Conservation (phyloP, 768 basidiomycete species). For the Tulasnella sp. region DNA sequence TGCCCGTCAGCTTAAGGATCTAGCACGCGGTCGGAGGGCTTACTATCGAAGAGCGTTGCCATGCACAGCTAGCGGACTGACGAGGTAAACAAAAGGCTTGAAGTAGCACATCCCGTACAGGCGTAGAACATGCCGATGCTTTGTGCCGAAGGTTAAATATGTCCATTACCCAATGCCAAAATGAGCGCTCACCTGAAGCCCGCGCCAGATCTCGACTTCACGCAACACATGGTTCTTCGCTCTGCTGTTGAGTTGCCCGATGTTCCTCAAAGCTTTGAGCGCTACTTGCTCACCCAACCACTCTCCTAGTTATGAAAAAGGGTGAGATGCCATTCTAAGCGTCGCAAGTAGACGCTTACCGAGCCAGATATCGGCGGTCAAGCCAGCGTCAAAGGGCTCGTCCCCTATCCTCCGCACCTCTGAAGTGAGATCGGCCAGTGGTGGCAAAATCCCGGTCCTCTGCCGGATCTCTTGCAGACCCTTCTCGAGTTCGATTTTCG, state of each 20-base stretch:
- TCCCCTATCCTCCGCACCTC: constrained; percentile 28
- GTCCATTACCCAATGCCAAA: constrained; percentile 29
- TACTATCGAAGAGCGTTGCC: constrained; percentile 31
- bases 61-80: constrained; percentile 38
- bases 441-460: constrained; percentile 32
- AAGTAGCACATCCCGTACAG: not conserved
- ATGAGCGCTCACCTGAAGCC: constrained; percentile 30
- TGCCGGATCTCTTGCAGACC: constrained; percentile 32
- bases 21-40: constrained; percentile 24
- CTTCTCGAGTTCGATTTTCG: constrained; percentile 26
- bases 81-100: constrained; percentile 22
- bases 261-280: constrained; percentile 28
- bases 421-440: constrained; percentile 34
- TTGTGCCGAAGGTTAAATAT: constrained; percentile 27
- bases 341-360: constrained; percentile 20
- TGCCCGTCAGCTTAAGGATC: constrained; percentile 29
- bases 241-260: constrained; percentile 24
- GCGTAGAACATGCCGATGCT: constrained; percentile 19
- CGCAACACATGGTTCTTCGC: constrained; percentile 34
- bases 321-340: not conserved
- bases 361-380: constrained; percentile 31
- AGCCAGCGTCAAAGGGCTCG: constrained; percentile 26
- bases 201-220: constrained; percentile 34
- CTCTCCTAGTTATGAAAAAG: constrained; percentile 23
- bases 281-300: constrained; percentile 38